Conservation (phyloP, 495 filamentous ascomycete genomes). For the Daldinia caldariorum region DNA sequence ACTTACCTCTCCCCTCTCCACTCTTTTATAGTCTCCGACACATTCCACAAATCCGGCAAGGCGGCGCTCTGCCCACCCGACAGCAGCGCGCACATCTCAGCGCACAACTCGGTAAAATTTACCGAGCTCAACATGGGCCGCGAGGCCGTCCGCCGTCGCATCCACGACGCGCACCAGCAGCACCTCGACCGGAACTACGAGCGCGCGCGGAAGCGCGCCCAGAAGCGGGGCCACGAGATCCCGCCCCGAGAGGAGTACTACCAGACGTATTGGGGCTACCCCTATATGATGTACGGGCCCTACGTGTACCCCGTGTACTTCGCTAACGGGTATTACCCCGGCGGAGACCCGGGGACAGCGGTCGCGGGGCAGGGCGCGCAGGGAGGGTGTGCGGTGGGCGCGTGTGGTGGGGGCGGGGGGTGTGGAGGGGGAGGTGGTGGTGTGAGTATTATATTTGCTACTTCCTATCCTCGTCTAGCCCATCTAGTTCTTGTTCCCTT, state of each 20-base stretch:
- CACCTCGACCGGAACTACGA: slow-evolving; percentile 70
- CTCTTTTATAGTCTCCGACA: slow-evolving; percentile 59
- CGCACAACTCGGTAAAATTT: slow-evolving; percentile 61
- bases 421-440: slow-evolving; percentile 55
- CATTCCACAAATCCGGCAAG: slow-evolving; percentile 64
- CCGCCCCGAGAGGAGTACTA: slow-evolving; percentile 64
- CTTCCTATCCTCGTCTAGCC: too few relatives aligned
- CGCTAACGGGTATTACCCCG: slow-evolving; percentile 50
- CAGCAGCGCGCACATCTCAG: slow-evolving; percentile 75
- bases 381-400: slow-evolving; percentile 57
- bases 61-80: slow-evolving; percentile 63
- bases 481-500: too few relatives aligned
- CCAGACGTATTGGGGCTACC: slow-evolving; percentile 62
- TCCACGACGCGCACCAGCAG: slow-evolving; percentile 55
- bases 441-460: too few relatives aligned
- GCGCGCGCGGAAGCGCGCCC: slow-evolving; percentile 68
- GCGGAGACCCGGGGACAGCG: slow-evolving; percentile 64
- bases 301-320: slow-evolving; percentile 52
- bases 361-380: slow-evolving; percentile 58
- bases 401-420: slow-evolving; percentile 62
- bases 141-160: slow-evolving; percentile 62
- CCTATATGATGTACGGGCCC: slow-evolving; percentile 54
- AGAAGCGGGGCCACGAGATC: slow-evolving; percentile 64
- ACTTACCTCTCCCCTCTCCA: slow-evolving; percentile 11
- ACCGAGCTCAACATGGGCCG: slow-evolving; percentile 55